These are phyloP conservation scores for Gaeumannomyces tritici DNA, from an alignment of 2,329 filamentous ascomycete genomes.

Conservation along the genomic window DNA sequence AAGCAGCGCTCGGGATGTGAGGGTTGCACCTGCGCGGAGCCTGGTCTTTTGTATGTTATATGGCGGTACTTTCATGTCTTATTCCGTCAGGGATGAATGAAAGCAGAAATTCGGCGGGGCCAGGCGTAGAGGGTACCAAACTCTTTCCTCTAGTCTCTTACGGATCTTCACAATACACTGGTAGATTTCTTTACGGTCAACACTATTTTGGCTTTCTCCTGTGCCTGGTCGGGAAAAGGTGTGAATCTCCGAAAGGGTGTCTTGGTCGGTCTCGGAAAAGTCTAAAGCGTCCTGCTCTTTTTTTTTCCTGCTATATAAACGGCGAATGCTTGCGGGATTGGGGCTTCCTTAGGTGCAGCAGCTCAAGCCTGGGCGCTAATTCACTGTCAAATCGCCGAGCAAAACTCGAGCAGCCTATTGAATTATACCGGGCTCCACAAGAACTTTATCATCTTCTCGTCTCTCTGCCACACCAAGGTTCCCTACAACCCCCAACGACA, in stretches of 20 bases:
- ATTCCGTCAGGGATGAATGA: constrained; percentile 6
- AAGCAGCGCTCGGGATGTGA: not conserved
- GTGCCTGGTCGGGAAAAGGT: not conserved
- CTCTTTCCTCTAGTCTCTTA: constrained; percentile 16
- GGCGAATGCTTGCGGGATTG: too few species aligned
- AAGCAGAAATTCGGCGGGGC: constrained; percentile 19
- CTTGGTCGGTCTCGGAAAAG: not conserved
- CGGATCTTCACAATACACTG: constrained; percentile 9
- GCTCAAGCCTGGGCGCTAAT: too few species aligned
- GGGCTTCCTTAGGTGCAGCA: too few species aligned
- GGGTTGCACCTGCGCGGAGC: not conserved
- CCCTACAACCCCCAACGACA: too few species aligned
- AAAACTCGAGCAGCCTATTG: too few species aligned
- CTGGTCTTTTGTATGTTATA: constrained; percentile 23
- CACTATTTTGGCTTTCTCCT: not conserved
- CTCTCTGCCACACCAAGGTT: too few species aligned
- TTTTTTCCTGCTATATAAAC: too few species aligned
- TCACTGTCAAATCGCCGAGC: too few species aligned
- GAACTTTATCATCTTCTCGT: too few species aligned
- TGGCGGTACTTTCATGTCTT: constrained; percentile 7
- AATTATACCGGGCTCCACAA: too few species aligned
- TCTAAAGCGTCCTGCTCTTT: not conserved
- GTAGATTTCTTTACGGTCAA: constrained; percentile 10
- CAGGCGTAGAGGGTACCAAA: constrained; percentile 30
- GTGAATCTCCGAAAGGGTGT: not conserved